Percentiles rank a stretch among this genome's conserved stretches.
Evolutionary conservation across 306 rosid genomes (phyloP).

Genomic region (Trichosanthes cucumerina): DNA sequence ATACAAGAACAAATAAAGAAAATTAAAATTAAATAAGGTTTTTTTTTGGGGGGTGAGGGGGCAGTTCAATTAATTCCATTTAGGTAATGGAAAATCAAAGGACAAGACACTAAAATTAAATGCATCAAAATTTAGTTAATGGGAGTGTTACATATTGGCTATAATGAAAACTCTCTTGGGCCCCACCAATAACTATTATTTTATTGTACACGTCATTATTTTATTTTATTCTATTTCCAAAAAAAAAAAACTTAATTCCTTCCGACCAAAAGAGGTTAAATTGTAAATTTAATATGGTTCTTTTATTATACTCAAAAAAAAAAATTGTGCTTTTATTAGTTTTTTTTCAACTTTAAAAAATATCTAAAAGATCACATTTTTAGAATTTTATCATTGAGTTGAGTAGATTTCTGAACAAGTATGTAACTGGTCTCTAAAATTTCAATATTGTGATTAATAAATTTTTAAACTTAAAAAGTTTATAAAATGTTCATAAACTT

Average conservation of each 20-base stretch:
- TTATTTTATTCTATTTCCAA: neutral
- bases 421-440: too few species aligned
- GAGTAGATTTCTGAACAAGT: too few species aligned
- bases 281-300: too few species aligned
- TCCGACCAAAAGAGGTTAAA: too few species aligned
- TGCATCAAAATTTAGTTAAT: slow-evolving; percentile 20
- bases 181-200: slow-evolving; percentile 16
- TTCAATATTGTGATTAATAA: too few species aligned
- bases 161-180: slow-evolving; percentile 26
- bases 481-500: too few species aligned
- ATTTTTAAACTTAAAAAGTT: too few species aligned
- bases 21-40: neutral
- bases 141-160: slow-evolving; percentile 35
- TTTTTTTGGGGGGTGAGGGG: neutral
- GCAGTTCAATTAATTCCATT: slow-evolving; percentile 7
- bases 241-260: neutral
- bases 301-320: too few species aligned
- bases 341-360: too few species aligned
- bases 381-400: too few species aligned
- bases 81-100: slow-evolving; percentile 5
- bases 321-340: too few species aligned
- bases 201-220: neutral
- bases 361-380: too few species aligned
- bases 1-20: neutral
- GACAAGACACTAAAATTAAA: slow-evolving; percentile 13